A percentile compares a stretch with the other conserved stretches of the same genome.
phyloP scores from a whole-genome alignment of 805 yeast genomes.

The Tetrapisispora namnaoensis region DNA sequence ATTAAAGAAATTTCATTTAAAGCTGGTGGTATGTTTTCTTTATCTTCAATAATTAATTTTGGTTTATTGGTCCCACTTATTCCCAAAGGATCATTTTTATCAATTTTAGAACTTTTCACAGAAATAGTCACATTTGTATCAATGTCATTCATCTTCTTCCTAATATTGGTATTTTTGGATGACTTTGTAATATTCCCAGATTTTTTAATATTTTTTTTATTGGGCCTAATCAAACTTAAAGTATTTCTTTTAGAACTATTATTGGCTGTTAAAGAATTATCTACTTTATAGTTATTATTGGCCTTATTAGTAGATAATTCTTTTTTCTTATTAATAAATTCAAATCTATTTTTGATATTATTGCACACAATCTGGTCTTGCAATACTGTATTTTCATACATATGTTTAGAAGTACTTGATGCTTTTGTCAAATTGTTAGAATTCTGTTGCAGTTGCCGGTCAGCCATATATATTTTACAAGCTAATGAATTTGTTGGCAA shows the following conservation, averaged over 20 bases:
- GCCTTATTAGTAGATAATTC: background rate
- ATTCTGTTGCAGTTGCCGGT: conserved; percentile 17
- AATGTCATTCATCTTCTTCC: no score
- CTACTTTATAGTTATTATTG: no score
- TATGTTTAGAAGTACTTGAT: conserved; percentile 3
- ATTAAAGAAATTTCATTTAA: background rate
- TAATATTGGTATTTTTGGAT: background rate
- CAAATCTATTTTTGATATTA: conserved; percentile 26
- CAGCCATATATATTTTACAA: conserved; percentile 27
- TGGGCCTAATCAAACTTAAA: background rate
- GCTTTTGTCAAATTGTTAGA: background rate
- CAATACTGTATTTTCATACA: conserved; percentile 4
- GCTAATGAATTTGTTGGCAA: conserved; percentile 26
- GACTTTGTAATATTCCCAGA: background rate
- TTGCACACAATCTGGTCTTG: conserved; percentile 21
- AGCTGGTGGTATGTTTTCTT: conserved; percentile 21
- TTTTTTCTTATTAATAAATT: conserved; percentile 24
- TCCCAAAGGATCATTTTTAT: background rate
- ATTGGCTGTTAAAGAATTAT: background rate
- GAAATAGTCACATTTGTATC: no score
- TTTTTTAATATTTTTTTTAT: no score
- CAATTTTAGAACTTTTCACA: background rate
- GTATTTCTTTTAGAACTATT: background rate
- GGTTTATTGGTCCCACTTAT: background rate
- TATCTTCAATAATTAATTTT: conserved; percentile 4